Evolutionary conservation across 306 rosid genomes (phyloP).

Genomic region (peach (Prunus persica)): DNA sequence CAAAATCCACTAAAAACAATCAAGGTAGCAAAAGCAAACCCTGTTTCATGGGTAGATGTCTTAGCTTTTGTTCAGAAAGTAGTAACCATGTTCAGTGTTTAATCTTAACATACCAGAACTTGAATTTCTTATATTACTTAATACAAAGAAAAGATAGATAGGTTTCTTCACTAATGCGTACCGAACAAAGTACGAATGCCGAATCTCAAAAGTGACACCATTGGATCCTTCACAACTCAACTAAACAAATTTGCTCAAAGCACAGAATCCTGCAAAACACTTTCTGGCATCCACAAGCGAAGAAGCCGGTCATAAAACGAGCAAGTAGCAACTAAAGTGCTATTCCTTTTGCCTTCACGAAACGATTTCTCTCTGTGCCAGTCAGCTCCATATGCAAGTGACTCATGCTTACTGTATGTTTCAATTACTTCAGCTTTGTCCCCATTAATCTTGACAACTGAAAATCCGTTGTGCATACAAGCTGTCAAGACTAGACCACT

Average conservation of each 20-base stretch:
- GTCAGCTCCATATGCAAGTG: slow-evolving; percentile 92
- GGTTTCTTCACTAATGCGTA: neutral
- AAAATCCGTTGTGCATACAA: slow-evolving; percentile 96
- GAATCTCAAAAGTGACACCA: slow-evolving; percentile 17
- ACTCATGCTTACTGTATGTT: slow-evolving; percentile 63
- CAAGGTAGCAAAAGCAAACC: neutral
- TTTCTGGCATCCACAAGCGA: slow-evolving; percentile 64
- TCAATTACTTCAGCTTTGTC: slow-evolving; percentile 57
- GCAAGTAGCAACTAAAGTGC: slow-evolving; percentile 73
- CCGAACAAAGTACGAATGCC: neutral
- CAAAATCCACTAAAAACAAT: neutral
- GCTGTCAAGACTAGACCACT: slow-evolving; percentile 69
- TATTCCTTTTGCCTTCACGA: slow-evolving; percentile 30
- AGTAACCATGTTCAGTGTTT: slow-evolving; percentile 5
- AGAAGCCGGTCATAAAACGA: slow-evolving; percentile 81
- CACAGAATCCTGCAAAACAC: slow-evolving; percentile 23
- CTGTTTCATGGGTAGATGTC: slow-evolving; percentile 3
- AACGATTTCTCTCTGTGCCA: slow-evolving; percentile 61
- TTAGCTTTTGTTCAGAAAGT: neutral
- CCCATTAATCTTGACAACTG: slow-evolving; percentile 50
- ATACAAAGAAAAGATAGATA: neutral
- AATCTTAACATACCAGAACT: neutral
- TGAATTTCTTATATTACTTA: neutral
- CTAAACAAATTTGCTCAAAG: neutral
- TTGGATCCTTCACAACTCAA: neutral